These are phyloP conservation scores for Xylaria hypoxylon DNA, from an alignment of 2,329 filamentous ascomycete genomes.

Conservation along the genomic window DNA sequence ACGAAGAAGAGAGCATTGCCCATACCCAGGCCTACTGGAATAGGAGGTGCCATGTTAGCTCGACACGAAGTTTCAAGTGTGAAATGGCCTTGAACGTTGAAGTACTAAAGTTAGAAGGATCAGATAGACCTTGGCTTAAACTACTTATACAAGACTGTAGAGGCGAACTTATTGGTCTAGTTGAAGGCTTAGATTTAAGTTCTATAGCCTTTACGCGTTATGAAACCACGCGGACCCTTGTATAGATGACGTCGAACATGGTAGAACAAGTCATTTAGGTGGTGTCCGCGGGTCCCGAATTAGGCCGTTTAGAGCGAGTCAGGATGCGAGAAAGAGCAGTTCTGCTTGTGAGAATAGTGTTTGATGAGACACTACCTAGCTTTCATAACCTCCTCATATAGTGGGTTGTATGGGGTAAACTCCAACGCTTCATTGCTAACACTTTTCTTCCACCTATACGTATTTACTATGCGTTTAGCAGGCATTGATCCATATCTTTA, in stretches of 20 bases:
- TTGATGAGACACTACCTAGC: no score
- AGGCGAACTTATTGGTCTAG: background rate
- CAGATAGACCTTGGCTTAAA: background rate
- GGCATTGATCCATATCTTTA: no score
- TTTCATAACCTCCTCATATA: no score
- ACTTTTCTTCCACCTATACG: no score
- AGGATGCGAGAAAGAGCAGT: no score
- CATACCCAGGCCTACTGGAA: background rate
- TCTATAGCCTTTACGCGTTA: background rate
- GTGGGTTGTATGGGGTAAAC: no score
- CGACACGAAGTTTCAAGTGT: background rate
- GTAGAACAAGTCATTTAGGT: background rate
- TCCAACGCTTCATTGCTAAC: no score
- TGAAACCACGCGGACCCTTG: background rate
- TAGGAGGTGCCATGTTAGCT: slow-evolving; percentile 10
- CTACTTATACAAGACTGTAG: background rate
- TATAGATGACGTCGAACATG: background rate
- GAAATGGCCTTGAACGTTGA: background rate
- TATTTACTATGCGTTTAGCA: no score
- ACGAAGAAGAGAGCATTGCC: slow-evolving; percentile 8
- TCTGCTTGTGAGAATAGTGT: no score
- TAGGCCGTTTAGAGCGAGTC: background rate
- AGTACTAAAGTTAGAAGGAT: no score
- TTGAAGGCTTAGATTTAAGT: background rate
- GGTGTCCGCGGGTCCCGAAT: slow-evolving; percentile 6